Evolutionary conservation across 176 grass and related monocot genomes (phyloP).

Genomic region (Carex myosuroides): DNA sequence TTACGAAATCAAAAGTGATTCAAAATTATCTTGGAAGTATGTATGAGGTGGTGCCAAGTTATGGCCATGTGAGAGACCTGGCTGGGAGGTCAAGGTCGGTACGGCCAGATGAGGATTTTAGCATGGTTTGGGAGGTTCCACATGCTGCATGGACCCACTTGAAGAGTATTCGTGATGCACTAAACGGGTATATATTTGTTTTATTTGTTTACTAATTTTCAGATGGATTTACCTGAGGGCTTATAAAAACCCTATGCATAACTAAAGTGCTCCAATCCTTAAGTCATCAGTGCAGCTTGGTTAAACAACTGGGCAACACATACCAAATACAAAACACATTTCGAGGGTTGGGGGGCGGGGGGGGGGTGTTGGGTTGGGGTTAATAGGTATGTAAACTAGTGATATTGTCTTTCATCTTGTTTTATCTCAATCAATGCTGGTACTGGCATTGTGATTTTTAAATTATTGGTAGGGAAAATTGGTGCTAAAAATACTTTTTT

Average conservation of each 20-base stretch:
- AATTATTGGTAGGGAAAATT: constrained; percentile 10
- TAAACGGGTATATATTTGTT: constrained; percentile 56
- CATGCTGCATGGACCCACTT: constrained; percentile 92
- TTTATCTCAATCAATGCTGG: not conserved
- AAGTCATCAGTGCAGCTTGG: not conserved
- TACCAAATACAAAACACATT: not conserved
- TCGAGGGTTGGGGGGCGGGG: not conserved
- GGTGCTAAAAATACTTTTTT: not conserved
- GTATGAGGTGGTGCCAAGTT: constrained; percentile 86
- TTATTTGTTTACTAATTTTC: not conserved
- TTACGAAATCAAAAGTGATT: constrained; percentile 87
- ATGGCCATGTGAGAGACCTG: constrained; percentile 96
- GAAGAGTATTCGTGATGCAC: constrained; percentile 77
- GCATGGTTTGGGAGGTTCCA: constrained; percentile 99
- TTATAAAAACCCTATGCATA: not conserved
- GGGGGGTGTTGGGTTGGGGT: no score
- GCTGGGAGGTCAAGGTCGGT: constrained; percentile 85
- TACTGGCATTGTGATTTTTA: not conserved
- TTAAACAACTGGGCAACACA: not conserved
- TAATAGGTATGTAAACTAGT: not conserved
- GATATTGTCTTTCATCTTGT: not conserved
- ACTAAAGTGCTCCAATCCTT: not conserved
- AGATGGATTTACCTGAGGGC: not conserved
- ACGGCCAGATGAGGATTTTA: constrained; percentile 93
- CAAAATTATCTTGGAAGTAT: constrained; percentile 90